These are phyloP conservation scores for Penicillium sclerotigenum DNA, from an alignment of 2,329 filamentous ascomycete species.

Conservation along the genomic window DNA sequence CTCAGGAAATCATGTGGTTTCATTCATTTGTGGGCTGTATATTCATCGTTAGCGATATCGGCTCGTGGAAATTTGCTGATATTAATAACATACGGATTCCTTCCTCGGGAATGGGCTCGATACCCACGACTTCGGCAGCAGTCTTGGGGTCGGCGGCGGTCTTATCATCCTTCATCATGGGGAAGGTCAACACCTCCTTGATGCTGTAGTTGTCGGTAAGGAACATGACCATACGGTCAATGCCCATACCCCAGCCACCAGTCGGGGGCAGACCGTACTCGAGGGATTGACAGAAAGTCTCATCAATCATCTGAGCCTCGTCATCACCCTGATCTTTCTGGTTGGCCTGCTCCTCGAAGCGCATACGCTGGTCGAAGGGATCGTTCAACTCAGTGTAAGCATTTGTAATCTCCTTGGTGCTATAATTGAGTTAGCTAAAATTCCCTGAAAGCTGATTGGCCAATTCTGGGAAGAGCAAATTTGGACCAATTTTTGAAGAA, in stretches of 20 bases:
- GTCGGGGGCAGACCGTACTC: slow-evolving; percentile 92
- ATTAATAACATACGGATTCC: slow-evolving; percentile 50
- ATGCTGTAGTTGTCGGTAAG: slow-evolving; percentile 94
- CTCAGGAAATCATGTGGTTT: slow-evolving; percentile 15
- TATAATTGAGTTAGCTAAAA: background rate
- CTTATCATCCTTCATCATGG: slow-evolving; percentile 92
- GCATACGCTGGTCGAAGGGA: slow-evolving; percentile 86
- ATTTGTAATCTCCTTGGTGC: slow-evolving; percentile 78
- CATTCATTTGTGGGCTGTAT: slow-evolving; percentile 36
- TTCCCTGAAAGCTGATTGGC: background rate
- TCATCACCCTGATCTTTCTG: slow-evolving; percentile 97
- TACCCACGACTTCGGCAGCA: slow-evolving; percentile 61
- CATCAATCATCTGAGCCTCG: slow-evolving; percentile 92
- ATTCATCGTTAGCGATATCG: slow-evolving; percentile 24
- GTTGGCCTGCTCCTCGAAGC: slow-evolving; percentile 90
- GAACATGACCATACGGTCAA: slow-evolving; percentile 93
- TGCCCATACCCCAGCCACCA: slow-evolving; percentile 94
- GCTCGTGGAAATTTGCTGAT: slow-evolving; percentile 23
- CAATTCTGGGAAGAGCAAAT: background rate
- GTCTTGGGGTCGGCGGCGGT: slow-evolving; percentile 45
- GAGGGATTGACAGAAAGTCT: slow-evolving; percentile 87
- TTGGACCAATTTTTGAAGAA: background rate
- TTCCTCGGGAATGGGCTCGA: slow-evolving; percentile 59
- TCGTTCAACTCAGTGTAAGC: slow-evolving; percentile 98
- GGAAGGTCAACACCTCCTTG: slow-evolving; percentile 93